Base-by-base conservation (phyloP, 495 filamentous ascomycete genomes). In the Xylaria intraflava region DNA sequence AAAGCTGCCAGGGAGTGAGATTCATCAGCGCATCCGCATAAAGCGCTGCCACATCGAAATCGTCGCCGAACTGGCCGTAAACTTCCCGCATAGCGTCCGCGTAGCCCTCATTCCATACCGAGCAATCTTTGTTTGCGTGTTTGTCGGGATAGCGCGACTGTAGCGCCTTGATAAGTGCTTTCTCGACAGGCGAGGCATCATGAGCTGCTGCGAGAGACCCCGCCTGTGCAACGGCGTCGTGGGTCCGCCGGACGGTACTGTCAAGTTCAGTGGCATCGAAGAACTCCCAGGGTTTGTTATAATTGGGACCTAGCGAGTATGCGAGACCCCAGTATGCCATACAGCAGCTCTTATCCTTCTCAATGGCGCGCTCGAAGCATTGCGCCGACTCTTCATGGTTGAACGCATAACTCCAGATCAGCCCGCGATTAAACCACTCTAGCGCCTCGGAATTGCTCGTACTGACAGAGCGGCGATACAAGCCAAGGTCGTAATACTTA, bases 281-380 rank as follows among this genome's bases (percentile, higher is more conserved):
- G 23, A 77, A 64, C 4, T 79, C 69, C 85, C 84, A 88, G 0
- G 84, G 82, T 61, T 87, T 87, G 59, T 88, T 87, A 65, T 87
- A 88, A 52, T 88, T 87, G 2, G 85, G 83, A 0, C 85, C 85
- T 0, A 85, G 60, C 1, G 79, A 62, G 57, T 80, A 86, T 0
- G 85, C 82, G 2, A 85, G 64, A 0, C 85, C 85, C 85, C 85
- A 88, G 49, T 84, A 78, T 17, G 80, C 83, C 66, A 87, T 80
- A 5, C 77, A 75, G 56, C 80, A 85, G 3, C 59, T 51, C 0
- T 69, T 61, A 57, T 88, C 84, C 33, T 67, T 36, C 0, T 68
- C 57, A 38, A 82, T 77, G 14, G 80, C 80, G 4, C 75, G 71
- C 50, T 81, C 72, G 54, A 86, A 87, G 65, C 83, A 87, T 43